These are phyloP conservation scores for Corchorus olitorius DNA, from an alignment of 345 rosid species.

Conservation along the genomic window DNA sequence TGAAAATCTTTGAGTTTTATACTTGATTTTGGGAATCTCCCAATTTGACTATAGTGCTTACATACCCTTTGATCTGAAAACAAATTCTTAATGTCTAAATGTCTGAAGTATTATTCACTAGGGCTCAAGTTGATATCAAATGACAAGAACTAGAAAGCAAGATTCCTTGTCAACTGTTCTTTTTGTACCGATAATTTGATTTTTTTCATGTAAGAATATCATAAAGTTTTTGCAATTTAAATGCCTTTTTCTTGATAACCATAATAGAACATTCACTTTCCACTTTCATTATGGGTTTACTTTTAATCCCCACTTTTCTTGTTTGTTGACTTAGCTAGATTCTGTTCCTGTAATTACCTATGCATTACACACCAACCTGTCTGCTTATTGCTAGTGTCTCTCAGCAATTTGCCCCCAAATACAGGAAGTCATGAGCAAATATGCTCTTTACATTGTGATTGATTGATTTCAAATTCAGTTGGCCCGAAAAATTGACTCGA, in stretches of 20 bases:
- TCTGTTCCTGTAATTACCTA: neutral
- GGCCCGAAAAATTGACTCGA: too few relatives aligned
- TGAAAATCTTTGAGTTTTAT: neutral
- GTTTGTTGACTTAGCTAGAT: neutral
- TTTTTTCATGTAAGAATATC: neutral
- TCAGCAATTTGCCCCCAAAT: neutral
- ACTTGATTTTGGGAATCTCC: neutral
- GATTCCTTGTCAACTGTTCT: neutral
- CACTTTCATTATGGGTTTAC: neutral
- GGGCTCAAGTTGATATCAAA: neutral
- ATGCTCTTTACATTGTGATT: neutral
- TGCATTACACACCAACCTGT: neutral
- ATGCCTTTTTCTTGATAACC: neutral
- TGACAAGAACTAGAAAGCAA: neutral
- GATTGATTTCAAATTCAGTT: too few relatives aligned
- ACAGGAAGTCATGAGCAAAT: too few relatives aligned
- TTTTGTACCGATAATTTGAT: neutral
- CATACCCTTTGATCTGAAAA: neutral
- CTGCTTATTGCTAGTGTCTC: neutral
- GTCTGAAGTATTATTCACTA: neutral
- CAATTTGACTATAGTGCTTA: neutral
- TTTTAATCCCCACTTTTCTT: neutral
- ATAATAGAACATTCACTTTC: neutral
- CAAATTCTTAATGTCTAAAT: neutral
- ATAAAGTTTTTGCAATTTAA: neutral